Evolutionary conservation across 371 early-diverging fungal genomes (phyloP), one percentile per base, ranked within the genome.

Genomic region (Mortierella sp.): DNA sequence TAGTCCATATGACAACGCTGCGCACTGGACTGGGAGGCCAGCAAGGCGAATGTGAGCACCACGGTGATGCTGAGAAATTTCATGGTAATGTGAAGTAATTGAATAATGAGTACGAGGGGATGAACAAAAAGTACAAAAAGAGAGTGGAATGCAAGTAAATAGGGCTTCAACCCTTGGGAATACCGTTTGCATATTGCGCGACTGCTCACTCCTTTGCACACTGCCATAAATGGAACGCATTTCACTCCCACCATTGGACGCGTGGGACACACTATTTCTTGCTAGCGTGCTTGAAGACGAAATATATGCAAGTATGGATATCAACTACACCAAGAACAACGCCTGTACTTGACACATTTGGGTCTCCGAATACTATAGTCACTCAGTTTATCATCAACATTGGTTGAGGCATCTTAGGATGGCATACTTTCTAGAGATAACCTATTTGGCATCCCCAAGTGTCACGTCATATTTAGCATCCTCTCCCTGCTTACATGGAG

Each of bases 21-120:
- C 8, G 69, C 65, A 19, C 63, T 49, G 19, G 71, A 29, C 54
- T 66, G 66, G 0, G 71, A 66, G 37, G 70, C 67, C 40, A 76
- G 31, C 63, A 76, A 23, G 22, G 66, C 63, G 26, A 70, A 29
- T 26, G 71, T 51, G 31, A 70, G 54, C 57, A 70, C 76, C 29
- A 63, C 35, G 6, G 76, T 53, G 60, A 76, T 70, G 67, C 63
- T 70, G 55, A 70, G 67, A 26, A 70, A 58, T 35, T 63, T 76
- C 71, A 70, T 76, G 66, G 28, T 35, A 37, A 28, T 29, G 15
- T 34, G 47, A 45, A 43, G 59, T 8, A 32, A 65, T 35, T 47
- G 49, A 64, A 31, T n/a, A 45, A 45, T 19, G 45, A n/a, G 45
- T 0, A 45, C n/a, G n/a, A 45, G 40, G 40, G 15, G 15, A 40